Base-by-base conservation (phyloP, 345 rosid genomes). In the Arabidopsis arenosa region DNA sequence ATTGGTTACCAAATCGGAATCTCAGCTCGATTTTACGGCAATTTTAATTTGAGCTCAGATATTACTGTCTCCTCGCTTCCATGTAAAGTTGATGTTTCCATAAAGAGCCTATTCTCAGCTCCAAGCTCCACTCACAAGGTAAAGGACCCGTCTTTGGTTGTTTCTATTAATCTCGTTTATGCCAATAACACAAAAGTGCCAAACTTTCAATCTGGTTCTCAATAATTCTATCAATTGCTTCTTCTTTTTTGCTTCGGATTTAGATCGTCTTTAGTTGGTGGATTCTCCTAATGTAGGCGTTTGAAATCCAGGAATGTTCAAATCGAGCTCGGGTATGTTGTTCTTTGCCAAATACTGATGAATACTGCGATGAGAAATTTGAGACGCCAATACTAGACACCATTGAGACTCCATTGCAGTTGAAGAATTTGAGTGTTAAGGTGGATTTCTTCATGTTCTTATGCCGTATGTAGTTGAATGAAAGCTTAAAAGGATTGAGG, bases 331-430 rank as follows among this genome's bases (percentile, higher is more conserved):
- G 77, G n/a, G 57, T 72, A 23, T 72, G 78, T 82, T 72, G 78
- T 82, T 77, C 91, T 79, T 73, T 82, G 37, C 88, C 96, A 49
- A 89, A 89, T 79, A 79, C 82, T 53, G 92, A 91, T 83, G 96
- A 85, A 68, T 84, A 83, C 68, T 89, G 86, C 63, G 75, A 84
- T 85, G 95, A 84, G n/a, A 83, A 79, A 76, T 66, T 68, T 3
- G 83, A 86, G 9, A 90, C 97, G 0, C 98, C 97, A 4, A 65
- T 91, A 10, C 93, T 93, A 63, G 98, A 93, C 80, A 65, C 80
- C 78, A 85, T 93, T 82, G 90, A 91, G 77, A 87, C 81, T 71
- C 98, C 97, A 13, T 78, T 79, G n/a, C 88, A 85, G 77, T 77
- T 93, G 68, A 93, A 88, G 86, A 91, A 82, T 79, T 84, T 93